phyloP scores from a whole-genome alignment of 495 filamentous ascomycete species.

The Penicillium flavigenum region DNA sequence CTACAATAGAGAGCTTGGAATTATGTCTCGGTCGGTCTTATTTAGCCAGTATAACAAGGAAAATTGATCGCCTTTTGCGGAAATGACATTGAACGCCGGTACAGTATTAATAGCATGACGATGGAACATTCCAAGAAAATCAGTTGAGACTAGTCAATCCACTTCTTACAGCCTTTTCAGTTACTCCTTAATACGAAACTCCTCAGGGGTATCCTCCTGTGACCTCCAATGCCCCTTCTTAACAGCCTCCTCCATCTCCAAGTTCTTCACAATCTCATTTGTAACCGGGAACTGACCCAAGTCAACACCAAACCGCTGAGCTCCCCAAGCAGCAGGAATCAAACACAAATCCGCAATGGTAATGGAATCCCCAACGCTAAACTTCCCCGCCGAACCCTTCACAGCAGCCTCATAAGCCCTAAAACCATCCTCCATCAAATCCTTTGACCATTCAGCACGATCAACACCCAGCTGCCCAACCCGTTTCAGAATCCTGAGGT shows the following conservation, averaged over 20 bases:
- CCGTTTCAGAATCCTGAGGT: conserved; percentile 44
- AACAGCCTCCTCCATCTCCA: conserved; percentile 41
- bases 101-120: neutral
- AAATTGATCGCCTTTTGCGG: neutral
- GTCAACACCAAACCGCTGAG: conserved; percentile 50
- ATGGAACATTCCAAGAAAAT: neutral
- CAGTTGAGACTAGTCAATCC: neutral
- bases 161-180: neutral
- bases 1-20: conserved; percentile 10
- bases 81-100: neutral
- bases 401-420: conserved; percentile 47
- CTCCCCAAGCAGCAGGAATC: conserved; percentile 51
- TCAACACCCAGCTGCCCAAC: conserved; percentile 43
- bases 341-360: conserved; percentile 55
- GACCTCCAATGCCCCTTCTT: conserved; percentile 45
- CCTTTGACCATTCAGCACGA: conserved; percentile 37
- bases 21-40: neutral
- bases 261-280: conserved; percentile 34
- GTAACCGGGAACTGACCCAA: conserved; percentile 40
- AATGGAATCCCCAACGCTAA: conserved; percentile 51
- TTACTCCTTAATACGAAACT: conserved; percentile 34
- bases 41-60: neutral
- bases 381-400: conserved; percentile 37
- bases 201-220: conserved; percentile 50
- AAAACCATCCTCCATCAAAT: conserved; percentile 45